Percentiles rank a stretch among this genome's conserved stretches.
These are phyloP conservation scores for Cyclocybe aegerita DNA, from an alignment of 768 basidiomycete species.

Conservation along the genomic window DNA sequence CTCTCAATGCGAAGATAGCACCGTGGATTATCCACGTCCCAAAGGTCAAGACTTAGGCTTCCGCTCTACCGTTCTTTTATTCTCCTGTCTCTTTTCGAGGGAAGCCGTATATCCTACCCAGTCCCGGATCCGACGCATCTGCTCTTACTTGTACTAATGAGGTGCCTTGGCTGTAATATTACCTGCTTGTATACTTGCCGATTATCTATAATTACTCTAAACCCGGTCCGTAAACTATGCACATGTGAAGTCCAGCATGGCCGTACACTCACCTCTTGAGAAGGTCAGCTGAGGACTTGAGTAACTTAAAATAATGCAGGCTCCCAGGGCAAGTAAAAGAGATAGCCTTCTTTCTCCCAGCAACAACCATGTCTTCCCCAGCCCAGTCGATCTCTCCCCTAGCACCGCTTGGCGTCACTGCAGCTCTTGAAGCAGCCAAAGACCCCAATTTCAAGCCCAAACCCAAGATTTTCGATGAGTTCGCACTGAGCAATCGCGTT, in stretches of 20 bases:
- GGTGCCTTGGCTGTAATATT: background rate
- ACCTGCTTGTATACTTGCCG: background rate
- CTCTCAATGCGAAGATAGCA: constrained; percentile 46
- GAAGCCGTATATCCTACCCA: background rate
- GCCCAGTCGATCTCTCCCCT: constrained; percentile 50
- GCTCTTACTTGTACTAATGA: no score
- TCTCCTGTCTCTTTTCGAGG: background rate
- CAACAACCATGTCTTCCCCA: constrained; percentile 11
- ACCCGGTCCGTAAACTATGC: no score
- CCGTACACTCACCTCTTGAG: background rate
- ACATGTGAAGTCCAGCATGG: background rate
- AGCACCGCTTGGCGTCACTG: constrained; percentile 62
- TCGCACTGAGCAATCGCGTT: constrained; percentile 55
- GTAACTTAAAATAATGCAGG: background rate
- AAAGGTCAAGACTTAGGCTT: constrained; percentile 20
- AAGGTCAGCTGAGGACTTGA: background rate
- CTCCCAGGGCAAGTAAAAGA: background rate
- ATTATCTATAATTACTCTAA: no score
- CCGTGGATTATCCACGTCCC: constrained; percentile 58
- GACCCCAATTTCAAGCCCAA: constrained; percentile 33
- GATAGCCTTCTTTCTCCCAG: background rate
- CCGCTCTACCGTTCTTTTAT: background rate
- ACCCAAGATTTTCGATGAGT: constrained; percentile 60
- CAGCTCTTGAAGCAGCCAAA: constrained; percentile 46
- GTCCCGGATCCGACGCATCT: background rate